Evolutionary conservation across 202 grass and related monocot species (phyloP).

Genomic region (Panicum virgatum): DNA sequence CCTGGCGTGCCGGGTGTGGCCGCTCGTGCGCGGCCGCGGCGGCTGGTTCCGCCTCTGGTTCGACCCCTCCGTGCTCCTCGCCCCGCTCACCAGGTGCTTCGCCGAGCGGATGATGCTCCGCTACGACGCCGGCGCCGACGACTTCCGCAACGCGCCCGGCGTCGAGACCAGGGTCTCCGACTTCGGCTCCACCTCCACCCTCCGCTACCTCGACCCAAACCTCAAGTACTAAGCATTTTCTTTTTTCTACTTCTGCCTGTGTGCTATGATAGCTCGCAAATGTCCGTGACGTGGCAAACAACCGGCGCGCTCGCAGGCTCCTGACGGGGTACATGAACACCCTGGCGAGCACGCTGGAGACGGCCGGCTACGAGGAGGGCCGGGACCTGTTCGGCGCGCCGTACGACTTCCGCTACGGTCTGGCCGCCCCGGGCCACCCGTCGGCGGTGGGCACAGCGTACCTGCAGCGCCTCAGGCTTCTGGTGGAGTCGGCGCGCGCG

Average conservation of each 20-base stretch:
- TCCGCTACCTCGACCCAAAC: slow-evolving; percentile 69
- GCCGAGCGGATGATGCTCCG: slow-evolving; percentile 74
- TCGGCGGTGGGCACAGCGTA: slow-evolving; percentile 59
- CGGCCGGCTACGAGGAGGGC: slow-evolving; percentile 68
- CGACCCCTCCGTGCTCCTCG: slow-evolving; percentile 69
- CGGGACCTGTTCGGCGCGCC: slow-evolving; percentile 74
- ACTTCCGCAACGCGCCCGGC: slow-evolving; percentile 81
- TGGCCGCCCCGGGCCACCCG: slow-evolving; percentile 67
- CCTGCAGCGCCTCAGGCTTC: slow-evolving; percentile 56
- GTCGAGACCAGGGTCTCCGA: slow-evolving; percentile 59
- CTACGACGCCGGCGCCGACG: slow-evolving; percentile 60
- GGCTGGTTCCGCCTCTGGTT: slow-evolving; percentile 95
- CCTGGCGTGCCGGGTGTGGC: slow-evolving; percentile 57
- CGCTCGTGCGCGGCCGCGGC: slow-evolving; percentile 38
- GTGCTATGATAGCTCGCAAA: background rate
- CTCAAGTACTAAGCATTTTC: slow-evolving; percentile 57
- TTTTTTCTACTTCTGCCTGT: background rate
- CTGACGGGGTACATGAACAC: slow-evolving; percentile 80
- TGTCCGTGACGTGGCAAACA: background rate
- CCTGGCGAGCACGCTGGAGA: slow-evolving; percentile 66
- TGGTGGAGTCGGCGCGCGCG: slow-evolving; percentile 61
- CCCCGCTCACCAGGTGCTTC: slow-evolving; percentile 75
- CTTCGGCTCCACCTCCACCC: slow-evolving; percentile 65
- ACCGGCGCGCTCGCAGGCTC: slow-evolving; percentile 30
- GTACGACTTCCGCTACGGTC: slow-evolving; percentile 91